phyloP scores from a whole-genome alignment of 306 rosid species.

The Vigna radiata region DNA sequence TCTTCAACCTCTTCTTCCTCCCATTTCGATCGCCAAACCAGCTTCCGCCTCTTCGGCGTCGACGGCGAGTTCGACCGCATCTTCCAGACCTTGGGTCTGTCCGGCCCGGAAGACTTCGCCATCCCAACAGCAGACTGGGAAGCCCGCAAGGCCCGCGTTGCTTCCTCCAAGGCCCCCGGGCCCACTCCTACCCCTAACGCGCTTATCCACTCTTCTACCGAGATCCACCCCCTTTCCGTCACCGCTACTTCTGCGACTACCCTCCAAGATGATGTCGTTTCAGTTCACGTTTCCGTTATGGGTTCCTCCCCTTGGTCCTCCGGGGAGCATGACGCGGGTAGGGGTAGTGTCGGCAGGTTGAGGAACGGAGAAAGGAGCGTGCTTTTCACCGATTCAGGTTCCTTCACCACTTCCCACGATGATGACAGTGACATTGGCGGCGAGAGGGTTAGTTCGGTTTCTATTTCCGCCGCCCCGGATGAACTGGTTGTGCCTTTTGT shows the following conservation, averaged over 20 bases:
- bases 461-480: conserved; percentile 16
- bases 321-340: conserved; percentile 45
- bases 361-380: conserved; percentile 42
- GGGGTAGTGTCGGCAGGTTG: conserved; percentile 3
- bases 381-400: conserved; percentile 48
- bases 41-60: conserved; percentile 55
- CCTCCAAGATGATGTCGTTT: not conserved
- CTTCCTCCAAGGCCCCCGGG: not conserved
- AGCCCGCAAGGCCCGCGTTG: conserved; percentile 49
- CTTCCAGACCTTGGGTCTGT: conserved; percentile 59
- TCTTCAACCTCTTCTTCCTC: not conserved
- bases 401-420: conserved; percentile 50
- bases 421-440: conserved; percentile 45
- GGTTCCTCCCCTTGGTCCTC: conserved; percentile 47
- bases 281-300: not conserved
- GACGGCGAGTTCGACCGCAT: conserved; percentile 72
- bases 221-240: not conserved
- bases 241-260: not conserved
- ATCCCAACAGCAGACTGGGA: conserved; percentile 71
- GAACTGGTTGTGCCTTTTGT: conserved; percentile 29
- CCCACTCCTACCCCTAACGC: not conserved
- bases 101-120: conserved; percentile 65
- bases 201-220: not conserved
- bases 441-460: conserved; percentile 17
- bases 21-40: conserved; percentile 33